Evolutionary conservation across 2,329 filamentous ascomycete species (phyloP).

Genomic region (Ophiocordyceps camponoti-rufipedis): DNA sequence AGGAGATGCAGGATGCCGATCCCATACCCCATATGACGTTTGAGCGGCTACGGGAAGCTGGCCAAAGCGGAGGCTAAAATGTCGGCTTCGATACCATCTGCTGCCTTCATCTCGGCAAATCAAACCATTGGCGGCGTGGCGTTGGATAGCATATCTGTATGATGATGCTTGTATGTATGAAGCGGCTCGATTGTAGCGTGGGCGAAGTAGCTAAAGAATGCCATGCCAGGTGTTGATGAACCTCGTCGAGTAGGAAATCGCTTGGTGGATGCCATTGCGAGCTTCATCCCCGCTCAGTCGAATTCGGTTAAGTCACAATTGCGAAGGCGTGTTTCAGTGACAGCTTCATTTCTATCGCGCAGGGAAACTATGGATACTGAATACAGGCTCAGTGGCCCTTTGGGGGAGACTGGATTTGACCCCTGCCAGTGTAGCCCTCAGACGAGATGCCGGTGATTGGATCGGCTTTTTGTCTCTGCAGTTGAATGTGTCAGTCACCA

Average conservation of each 20-base stretch:
- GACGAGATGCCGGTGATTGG: conserved; percentile 72
- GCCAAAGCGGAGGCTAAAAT: conserved; percentile 24
- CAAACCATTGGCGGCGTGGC: neutral
- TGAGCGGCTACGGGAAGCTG: conserved; percentile 26
- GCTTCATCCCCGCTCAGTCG: neutral
- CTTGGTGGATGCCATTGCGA: neutral
- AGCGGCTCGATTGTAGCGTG: too few relatives aligned
- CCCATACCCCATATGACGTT: conserved; percentile 11
- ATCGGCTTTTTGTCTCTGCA: conserved; percentile 65
- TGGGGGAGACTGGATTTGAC: conserved; percentile 56
- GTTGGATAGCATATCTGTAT: neutral
- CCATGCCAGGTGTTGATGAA: too few relatives aligned
- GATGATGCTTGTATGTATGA: neutral
- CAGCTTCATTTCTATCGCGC: neutral
- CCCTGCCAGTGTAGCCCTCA: conserved; percentile 60
- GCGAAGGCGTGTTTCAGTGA: neutral
- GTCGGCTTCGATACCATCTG: neutral
- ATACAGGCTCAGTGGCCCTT: conserved; percentile 23
- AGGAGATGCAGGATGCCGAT: conserved; percentile 22
- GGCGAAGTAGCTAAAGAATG: too few relatives aligned
- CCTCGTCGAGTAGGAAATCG: too few relatives aligned
- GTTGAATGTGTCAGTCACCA: neutral
- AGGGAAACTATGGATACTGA: neutral
- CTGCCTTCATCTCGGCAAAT: neutral
- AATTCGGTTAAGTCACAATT: neutral